Percentiles rank a stretch among this genome's conserved stretches.
phyloP scores from a whole-genome alignment of 1,139 yeast species.

The Pneumocystis sp. region DNA sequence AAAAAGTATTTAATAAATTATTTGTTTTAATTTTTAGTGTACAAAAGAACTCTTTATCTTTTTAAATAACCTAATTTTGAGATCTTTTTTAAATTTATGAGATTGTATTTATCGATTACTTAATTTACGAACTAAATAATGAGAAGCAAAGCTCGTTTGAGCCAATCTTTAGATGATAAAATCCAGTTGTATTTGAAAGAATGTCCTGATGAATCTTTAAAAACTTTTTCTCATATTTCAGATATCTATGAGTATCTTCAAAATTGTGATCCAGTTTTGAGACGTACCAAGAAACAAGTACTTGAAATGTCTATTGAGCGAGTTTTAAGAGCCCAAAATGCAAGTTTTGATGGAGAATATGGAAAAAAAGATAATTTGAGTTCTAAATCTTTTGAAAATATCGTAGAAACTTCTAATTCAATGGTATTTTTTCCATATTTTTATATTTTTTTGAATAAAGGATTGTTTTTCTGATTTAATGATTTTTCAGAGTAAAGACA shows the following conservation, averaged over 20 bases:
- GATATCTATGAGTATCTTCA: constrained; percentile 10
- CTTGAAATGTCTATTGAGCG: constrained; percentile 46
- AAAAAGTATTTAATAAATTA: background rate
- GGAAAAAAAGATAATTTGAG: constrained; percentile 14
- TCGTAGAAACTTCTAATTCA: constrained; percentile 10
- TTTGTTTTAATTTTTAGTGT: no score
- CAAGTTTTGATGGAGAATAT: constrained; percentile 17
- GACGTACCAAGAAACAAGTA: constrained; percentile 46
- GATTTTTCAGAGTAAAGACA: constrained; percentile 28
- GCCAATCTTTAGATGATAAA: background rate
- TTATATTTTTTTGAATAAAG: background rate
- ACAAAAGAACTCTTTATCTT: no score
- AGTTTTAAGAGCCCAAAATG: constrained; percentile 28
- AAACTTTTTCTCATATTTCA: background rate
- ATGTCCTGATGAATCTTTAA: background rate
- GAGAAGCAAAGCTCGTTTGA: background rate
- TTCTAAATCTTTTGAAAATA: background rate
- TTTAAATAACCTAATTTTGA: background rate
- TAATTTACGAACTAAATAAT: background rate
- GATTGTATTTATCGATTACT: background rate
- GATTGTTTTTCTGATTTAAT: background rate
- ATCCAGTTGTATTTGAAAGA: background rate
- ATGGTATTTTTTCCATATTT: constrained; percentile 9
- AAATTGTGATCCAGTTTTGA: constrained; percentile 39
- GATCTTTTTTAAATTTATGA: background rate